Percentiles rank a stretch among this genome's conserved stretches.
Evolutionary conservation across 2,329 filamentous ascomycete genomes (phyloP).

Genomic region (Phyllosticta citrichinensis): DNA sequence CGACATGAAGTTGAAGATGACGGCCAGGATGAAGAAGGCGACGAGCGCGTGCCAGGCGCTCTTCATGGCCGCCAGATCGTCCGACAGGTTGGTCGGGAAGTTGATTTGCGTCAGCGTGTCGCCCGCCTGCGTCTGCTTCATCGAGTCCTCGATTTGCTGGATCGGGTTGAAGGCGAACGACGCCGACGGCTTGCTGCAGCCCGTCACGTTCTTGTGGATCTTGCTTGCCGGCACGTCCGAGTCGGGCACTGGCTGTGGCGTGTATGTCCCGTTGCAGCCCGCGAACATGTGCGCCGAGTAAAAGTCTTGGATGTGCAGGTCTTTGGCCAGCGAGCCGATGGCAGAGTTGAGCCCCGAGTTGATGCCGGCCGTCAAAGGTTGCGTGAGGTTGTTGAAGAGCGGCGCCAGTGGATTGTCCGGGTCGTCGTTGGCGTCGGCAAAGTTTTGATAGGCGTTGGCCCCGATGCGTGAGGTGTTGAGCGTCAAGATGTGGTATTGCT

Average conservation of each 20-base stretch:
- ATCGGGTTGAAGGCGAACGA: slow-evolving; percentile 50
- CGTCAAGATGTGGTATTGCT: slow-evolving; percentile 47
- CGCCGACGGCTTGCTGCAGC: slow-evolving; percentile 44
- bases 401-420: slow-evolving; percentile 10
- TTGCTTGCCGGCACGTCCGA: slow-evolving; percentile 29
- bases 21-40: slow-evolving; percentile 49
- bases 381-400: slow-evolving; percentile 22
- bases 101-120: slow-evolving; percentile 43
- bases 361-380: slow-evolving; percentile 27
- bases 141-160: slow-evolving; percentile 37
- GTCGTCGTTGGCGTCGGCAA: slow-evolving; percentile 8
- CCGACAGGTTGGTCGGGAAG: slow-evolving; percentile 47
- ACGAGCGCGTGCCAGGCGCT: slow-evolving; percentile 44
- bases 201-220: slow-evolving; percentile 42
- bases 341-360: slow-evolving; percentile 8
- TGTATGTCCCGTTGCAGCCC: slow-evolving; percentile 46
- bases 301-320: slow-evolving; percentile 48
- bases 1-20: slow-evolving; percentile 41
- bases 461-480: slow-evolving; percentile 50
- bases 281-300: slow-evolving; percentile 52
- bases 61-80: slow-evolving; percentile 42
- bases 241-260: slow-evolving; percentile 33
- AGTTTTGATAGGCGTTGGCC: slow-evolving; percentile 18
- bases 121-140: slow-evolving; percentile 27
- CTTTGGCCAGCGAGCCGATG: slow-evolving; percentile 33